phyloP scores from a whole-genome alignment of 225 moss, liverwort and hornwort species.

The Takakia lepidozioides region DNA sequence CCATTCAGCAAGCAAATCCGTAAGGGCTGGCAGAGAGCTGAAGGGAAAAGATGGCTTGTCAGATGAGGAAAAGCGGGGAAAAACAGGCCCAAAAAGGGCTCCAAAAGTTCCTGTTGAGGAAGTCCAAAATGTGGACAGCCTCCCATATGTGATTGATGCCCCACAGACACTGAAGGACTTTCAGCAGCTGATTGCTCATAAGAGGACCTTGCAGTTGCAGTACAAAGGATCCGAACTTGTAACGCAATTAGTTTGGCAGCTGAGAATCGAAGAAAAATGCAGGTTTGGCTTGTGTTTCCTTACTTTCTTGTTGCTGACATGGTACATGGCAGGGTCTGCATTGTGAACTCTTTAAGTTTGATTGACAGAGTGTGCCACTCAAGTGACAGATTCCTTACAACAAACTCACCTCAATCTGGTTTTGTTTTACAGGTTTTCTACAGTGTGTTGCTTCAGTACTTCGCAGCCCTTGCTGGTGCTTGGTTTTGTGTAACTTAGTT shows the following conservation, averaged over 20 bases:
- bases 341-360: too few relatives aligned
- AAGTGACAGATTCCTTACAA: too few relatives aligned
- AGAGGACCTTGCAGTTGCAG: slow-evolving; percentile 64
- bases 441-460: slow-evolving; percentile 91
- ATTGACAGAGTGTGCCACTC: too few relatives aligned
- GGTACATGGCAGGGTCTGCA: too few relatives aligned
- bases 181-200: slow-evolving; percentile 49
- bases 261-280: slow-evolving; percentile 95
- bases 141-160: slow-evolving; percentile 87
- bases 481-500: too few relatives aligned
- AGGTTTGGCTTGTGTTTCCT: slow-evolving; percentile 26
- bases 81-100: not conserved
- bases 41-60: too few relatives aligned
- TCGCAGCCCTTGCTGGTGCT: slow-evolving; percentile 69
- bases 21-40: not conserved
- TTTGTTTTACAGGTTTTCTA: slow-evolving; percentile 60
- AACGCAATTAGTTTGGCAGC: slow-evolving; percentile 86
- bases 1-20: not conserved
- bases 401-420: too few relatives aligned
- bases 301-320: too few relatives aligned
- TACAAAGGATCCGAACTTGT: slow-evolving; percentile 86
- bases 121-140: slow-evolving; percentile 23
- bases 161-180: slow-evolving; percentile 69
- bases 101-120: slow-evolving; percentile 3
- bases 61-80: too few relatives aligned